Conservation (phyloP, 164 flowering plant species). For the Litsea cubeba region DNA sequence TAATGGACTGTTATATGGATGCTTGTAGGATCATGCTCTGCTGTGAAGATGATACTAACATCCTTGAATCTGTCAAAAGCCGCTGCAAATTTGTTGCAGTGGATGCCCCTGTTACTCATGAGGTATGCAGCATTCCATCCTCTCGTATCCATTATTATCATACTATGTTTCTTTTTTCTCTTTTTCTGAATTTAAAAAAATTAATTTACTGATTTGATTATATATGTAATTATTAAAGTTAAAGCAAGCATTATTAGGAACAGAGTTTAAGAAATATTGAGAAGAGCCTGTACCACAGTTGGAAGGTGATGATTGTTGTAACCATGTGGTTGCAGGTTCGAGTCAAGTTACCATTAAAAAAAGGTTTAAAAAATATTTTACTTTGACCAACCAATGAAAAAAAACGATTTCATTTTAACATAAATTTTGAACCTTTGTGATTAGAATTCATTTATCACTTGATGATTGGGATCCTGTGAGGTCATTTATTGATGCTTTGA, state of each 20-base stretch:
- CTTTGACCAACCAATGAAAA: no score
- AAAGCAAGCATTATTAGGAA: not conserved
- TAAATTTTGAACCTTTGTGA: not conserved
- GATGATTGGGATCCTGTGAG: not conserved
- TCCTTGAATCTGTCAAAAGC: conserved; percentile 55
- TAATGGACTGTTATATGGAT: conserved; percentile 63
- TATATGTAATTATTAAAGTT: not conserved
- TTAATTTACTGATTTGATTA: not conserved
- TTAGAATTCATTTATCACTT: not conserved
- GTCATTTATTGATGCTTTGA: not conserved
- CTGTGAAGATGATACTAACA: conserved; percentile 59
- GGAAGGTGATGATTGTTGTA: no score
- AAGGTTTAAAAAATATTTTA: no score
- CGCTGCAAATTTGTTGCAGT: conserved; percentile 53
- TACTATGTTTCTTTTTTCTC: not conserved
- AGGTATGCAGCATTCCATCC: conserved; percentile 32
- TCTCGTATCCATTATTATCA: not conserved
- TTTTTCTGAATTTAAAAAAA: not conserved
- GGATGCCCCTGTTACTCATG: conserved; percentile 61
- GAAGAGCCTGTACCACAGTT: no score
- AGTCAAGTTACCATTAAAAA: no score
- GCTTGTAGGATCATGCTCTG: conserved; percentile 63
- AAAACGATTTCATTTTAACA: no score
- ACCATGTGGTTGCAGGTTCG: no score
- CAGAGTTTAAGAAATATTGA: not conserved